phyloP scores from a whole-genome alignment of 2,329 filamentous ascomycete species.

The Xylariomycetidae sp. region DNA sequence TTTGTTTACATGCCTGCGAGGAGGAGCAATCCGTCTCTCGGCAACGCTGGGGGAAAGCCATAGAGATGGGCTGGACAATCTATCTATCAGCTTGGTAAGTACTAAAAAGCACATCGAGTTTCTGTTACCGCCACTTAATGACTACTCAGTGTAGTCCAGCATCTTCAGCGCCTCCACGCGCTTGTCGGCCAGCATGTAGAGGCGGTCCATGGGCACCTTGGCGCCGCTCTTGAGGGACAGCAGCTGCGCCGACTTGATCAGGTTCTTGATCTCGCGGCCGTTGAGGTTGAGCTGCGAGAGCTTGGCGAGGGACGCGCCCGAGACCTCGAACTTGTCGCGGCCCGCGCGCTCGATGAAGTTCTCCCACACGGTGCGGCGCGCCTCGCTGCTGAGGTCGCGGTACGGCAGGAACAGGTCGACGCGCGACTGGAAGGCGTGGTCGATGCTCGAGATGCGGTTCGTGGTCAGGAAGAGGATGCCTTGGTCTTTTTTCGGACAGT shows the following conservation, averaged over 20 bases:
- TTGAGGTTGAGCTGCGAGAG: slow-evolving; percentile 39
- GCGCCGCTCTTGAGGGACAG: slow-evolving; percentile 26
- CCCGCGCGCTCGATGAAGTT: slow-evolving; percentile 30
- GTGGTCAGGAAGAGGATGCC: slow-evolving; percentile 35
- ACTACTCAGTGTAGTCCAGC: too few species aligned
- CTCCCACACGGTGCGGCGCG: slow-evolving; percentile 30
- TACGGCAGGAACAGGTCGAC: slow-evolving; percentile 31
- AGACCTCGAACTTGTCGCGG: slow-evolving; percentile 25
- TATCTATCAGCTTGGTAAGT: too few species aligned
- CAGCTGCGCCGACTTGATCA: slow-evolving; percentile 36
- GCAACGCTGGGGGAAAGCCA: too few species aligned
- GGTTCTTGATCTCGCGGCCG: slow-evolving; percentile 48
- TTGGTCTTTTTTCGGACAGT: too few species aligned
- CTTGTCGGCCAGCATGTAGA: slow-evolving; percentile 29
- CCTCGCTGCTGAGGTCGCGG: slow-evolving; percentile 20
- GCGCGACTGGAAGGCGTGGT: slow-evolving; percentile 33
- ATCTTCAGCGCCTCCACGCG: slow-evolving; percentile 16
- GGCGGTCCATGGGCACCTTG: slow-evolving; percentile 22
- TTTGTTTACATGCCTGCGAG: too few species aligned
- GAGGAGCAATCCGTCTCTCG: too few species aligned
- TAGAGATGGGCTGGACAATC: too few species aligned
- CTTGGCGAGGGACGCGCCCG: slow-evolving; percentile 25
- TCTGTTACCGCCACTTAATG: too few species aligned
- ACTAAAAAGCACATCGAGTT: too few species aligned
- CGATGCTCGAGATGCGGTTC: slow-evolving; percentile 31